phyloP scores from a whole-genome alignment of 116 monocot species.

The Phalaenopsis hybrid region DNA sequence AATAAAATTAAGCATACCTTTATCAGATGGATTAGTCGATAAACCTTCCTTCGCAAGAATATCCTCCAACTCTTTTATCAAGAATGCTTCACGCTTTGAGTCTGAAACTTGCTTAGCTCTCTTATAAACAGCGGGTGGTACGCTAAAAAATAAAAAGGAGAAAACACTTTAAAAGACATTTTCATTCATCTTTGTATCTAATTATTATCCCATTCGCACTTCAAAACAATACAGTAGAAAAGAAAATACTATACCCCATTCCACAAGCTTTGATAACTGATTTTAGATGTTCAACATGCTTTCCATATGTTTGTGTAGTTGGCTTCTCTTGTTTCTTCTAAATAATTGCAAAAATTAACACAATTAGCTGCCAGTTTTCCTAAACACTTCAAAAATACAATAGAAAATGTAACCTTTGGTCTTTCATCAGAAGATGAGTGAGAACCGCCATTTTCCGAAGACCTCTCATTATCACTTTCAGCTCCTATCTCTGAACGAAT shows the following conservation, averaged over 20 bases:
- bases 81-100: constrained; percentile 64
- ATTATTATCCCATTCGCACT: neutral
- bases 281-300: constrained; percentile 75
- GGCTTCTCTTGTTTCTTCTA: constrained; percentile 67
- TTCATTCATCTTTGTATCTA: neutral
- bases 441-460: constrained; percentile 39
- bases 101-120: constrained; percentile 86
- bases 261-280: constrained; percentile 94
- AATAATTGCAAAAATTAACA: constrained; percentile 17
- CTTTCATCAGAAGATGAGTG: constrained; percentile 55
- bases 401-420: constrained; percentile 48
- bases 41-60: constrained; percentile 89
- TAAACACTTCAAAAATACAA: neutral
- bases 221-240: constrained; percentile 4
- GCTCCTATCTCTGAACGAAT: constrained; percentile 28
- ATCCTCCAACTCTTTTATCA: constrained; percentile 81
- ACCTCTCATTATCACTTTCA: constrained; percentile 32
- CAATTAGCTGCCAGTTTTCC: constrained; percentile 1
- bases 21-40: constrained; percentile 85
- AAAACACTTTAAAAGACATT: neutral
- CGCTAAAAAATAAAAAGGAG: constrained; percentile 22
- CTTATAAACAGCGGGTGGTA: constrained; percentile 84
- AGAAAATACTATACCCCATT: constrained; percentile 43
- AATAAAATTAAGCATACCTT: constrained; percentile 41
- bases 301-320: constrained; percentile 53